Evolutionary conservation across 139 green algal species (phyloP).

Genomic region (Coelastrella sp.): DNA sequence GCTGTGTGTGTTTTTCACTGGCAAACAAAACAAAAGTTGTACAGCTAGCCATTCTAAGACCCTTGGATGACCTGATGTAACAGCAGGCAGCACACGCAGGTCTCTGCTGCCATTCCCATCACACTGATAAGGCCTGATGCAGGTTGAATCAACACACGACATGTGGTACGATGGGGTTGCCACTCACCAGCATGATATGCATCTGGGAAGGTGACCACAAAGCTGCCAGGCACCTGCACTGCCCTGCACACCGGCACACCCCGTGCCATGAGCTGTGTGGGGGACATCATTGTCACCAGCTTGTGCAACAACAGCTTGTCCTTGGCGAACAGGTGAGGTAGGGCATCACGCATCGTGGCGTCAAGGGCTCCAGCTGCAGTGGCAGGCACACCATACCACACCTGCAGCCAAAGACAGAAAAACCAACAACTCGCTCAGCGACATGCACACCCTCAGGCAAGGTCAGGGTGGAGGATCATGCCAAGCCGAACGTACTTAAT

Average conservation of each 20-base stretch:
- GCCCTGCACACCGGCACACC: slow-evolving; percentile 75
- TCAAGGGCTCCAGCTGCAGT: slow-evolving; percentile 75
- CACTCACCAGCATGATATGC: slow-evolving; percentile 77
- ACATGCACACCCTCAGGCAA: too few relatives aligned
- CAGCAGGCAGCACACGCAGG: neutral
- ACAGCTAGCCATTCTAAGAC: too few relatives aligned
- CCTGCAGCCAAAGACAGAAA: neutral
- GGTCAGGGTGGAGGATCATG: too few relatives aligned
- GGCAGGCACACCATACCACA: slow-evolving; percentile 72
- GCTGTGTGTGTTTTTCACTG: too few relatives aligned
- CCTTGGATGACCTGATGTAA: neutral
- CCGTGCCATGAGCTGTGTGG: slow-evolving; percentile 53
- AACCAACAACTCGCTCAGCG: neutral
- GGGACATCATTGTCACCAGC: slow-evolving; percentile 88
- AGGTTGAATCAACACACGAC: too few relatives aligned
- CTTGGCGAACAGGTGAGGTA: slow-evolving; percentile 47
- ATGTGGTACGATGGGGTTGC: too few relatives aligned
- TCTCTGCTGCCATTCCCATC: neutral
- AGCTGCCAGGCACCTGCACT: slow-evolving; percentile 79
- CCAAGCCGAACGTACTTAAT: too few relatives aligned
- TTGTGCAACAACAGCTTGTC: slow-evolving; percentile 63
- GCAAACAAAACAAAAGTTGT: too few relatives aligned
- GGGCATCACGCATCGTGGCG: slow-evolving; percentile 70
- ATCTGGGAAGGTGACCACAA: slow-evolving; percentile 91
- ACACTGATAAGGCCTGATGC: too few relatives aligned